Base-by-base conservation (phyloP, 768 basidiomycete genomes). In the Coprinopsis strossmayeri region DNA sequence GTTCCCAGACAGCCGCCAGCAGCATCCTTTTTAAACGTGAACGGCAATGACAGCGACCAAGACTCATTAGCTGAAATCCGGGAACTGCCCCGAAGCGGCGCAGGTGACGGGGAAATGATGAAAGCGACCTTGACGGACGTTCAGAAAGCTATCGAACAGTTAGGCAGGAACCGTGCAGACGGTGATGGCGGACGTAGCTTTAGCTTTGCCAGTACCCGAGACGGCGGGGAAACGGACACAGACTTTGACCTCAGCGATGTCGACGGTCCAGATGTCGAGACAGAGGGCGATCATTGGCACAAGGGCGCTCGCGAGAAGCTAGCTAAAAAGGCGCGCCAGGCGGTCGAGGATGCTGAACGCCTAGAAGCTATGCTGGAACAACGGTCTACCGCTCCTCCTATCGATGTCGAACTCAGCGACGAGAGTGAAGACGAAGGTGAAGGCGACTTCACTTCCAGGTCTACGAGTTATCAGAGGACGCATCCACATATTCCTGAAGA, bases 41-140 rank as follows among this genome's bases (percentile, higher is more conserved):
- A 62, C 17, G 59, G 55, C 18, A 56, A 56, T 20, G 57, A 55
- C 34, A 49, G 43, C 34, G 58, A 59, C 27, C 45, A 45, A 11
- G 53, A 53, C 13, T 21, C 49, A 46, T 40, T 9, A 47, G 53
- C 34, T 44, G 53, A 50, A 25, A 52, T 57, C 3, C 53, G 59
- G 23, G 53, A 57, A n/a, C n/a, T n/a, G n/a, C n/a, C n/a, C n/a
- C n/a, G n/a, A 49, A 56, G 9, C 49, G 45, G 25, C 7, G 56
- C 59, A 34, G 66, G 68, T 35, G 69, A 76, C 38, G 75, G 68
- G 12, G 79, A 79, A 52, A 78, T 87, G 49, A 91, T 95, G 87
- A 79, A 79, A 32, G 88, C 84, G 1, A 95, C 91, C 1, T 76
- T 94, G 74, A 91, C 86, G 2, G 91, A 94, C 49, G 88, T 95